phyloP scores from a whole-genome alignment of 257 asterid species.

The Jasminum sambac region DNA sequence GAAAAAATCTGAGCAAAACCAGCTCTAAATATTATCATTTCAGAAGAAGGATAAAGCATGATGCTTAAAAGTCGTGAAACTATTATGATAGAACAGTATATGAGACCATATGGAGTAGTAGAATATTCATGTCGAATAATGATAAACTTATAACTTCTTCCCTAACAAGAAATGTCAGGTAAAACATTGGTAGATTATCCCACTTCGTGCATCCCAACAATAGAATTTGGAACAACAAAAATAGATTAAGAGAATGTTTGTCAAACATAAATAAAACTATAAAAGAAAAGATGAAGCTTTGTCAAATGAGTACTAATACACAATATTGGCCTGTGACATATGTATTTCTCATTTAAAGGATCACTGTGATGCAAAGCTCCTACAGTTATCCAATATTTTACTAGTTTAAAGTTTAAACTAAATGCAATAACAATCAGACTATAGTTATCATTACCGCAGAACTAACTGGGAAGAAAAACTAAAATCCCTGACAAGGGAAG shows the following conservation, averaged over 20 bases:
- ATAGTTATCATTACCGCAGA: not conserved
- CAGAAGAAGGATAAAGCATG: not conserved
- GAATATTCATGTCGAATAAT: not conserved
- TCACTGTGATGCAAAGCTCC: not conserved
- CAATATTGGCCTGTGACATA: no score
- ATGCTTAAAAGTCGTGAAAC: not conserved
- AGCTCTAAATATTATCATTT: no score
- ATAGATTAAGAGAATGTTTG: no score
- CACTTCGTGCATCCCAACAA: no score
- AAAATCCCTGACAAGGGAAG: slow-evolving; percentile 7
- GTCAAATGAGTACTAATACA: no score
- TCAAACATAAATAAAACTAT: no score
- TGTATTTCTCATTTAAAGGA: not conserved
- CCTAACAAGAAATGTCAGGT: not conserved
- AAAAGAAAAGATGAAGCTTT: no score
- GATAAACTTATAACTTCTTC: not conserved
- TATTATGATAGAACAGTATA: not conserved
- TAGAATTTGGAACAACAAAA: no score
- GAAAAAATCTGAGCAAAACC: no score
- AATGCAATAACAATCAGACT: not conserved
- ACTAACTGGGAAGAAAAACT: not conserved
- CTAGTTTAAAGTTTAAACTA: no score
- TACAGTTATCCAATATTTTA: not conserved
- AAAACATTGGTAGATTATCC: not conserved
- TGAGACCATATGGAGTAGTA: not conserved